A percentile compares a stretch with the other conserved stretches of the same genome.
Conservation (phyloP, 2,329 filamentous ascomycete genomes). For the Diaporthe velutina region DNA sequence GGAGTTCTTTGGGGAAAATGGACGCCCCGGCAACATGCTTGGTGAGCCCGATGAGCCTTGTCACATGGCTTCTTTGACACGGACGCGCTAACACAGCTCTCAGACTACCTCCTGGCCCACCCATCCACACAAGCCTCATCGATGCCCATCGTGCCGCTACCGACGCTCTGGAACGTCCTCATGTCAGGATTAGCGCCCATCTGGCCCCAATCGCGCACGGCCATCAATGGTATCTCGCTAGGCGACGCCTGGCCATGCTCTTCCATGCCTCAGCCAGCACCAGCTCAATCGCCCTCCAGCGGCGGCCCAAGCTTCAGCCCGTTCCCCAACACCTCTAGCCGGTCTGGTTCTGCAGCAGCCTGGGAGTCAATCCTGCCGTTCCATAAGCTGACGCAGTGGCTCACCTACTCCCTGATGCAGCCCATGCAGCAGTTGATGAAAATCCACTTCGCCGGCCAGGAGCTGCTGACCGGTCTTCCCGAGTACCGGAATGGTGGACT, state of each 20-base stretch:
- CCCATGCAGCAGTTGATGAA: slow-evolving; percentile 67
- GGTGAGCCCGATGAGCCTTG: slow-evolving; percentile 67
- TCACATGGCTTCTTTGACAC: slow-evolving; percentile 8
- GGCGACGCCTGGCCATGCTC: slow-evolving; percentile 96
- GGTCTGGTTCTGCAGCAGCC: slow-evolving; percentile 61
- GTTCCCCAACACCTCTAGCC: slow-evolving; percentile 56
- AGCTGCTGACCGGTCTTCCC: slow-evolving; percentile 75
- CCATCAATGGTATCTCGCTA: slow-evolving; percentile 86
- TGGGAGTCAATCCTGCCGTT: slow-evolving; percentile 81
- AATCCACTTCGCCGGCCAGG: slow-evolving; percentile 63
- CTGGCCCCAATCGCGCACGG: slow-evolving; percentile 89
- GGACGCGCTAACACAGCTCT: slow-evolving; percentile 42
- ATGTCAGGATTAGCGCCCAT: slow-evolving; percentile 89
- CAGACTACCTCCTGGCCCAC: slow-evolving; percentile 93
- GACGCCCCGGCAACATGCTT: slow-evolving; percentile 92
- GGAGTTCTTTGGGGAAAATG: slow-evolving; percentile 86
- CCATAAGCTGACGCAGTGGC: slow-evolving; percentile 79
- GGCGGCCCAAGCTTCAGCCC: slow-evolving; percentile 65
- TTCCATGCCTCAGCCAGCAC: slow-evolving; percentile 74
- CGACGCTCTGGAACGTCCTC: slow-evolving; percentile 90
- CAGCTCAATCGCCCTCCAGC: slow-evolving; percentile 54
- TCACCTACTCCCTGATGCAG: slow-evolving; percentile 80
- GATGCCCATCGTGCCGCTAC: slow-evolving; percentile 86
- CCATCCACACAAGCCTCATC: slow-evolving; percentile 90
- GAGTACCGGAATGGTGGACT: slow-evolving; percentile 81